Base-by-base conservation (phyloP, 805 yeast species). In the Lipomyces lipofer region DNA sequence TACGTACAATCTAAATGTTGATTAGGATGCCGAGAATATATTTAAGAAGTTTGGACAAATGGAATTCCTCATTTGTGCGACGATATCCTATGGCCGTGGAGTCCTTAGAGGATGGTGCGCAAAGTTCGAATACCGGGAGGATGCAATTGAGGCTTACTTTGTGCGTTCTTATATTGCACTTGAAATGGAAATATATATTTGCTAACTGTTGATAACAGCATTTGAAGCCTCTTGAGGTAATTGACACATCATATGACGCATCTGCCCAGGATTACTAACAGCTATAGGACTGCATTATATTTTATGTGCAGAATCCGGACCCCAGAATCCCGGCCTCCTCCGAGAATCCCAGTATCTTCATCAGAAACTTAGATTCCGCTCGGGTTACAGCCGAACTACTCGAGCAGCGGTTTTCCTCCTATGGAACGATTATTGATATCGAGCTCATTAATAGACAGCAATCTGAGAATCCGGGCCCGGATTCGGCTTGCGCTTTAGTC, bases 171-270 rank as follows among this genome's bases (percentile, higher is more conserved):
- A 5, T 39, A 12, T 21, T 10, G 4, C 4, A 15, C 24, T 10
- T 15, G 88, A 85, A 64, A 87, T 95, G 95, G 88, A 90, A 0
- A 89, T 85, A 69, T 87, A 87, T 65, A 76, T 87, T 44, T 90
- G 22, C 40, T 10, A 36, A n/a, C n/a, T n/a, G n/a, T n/a, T n/a
- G n/a, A n/a, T n/a, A n/a, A n/a, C n/a, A n/a, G n/a, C n/a, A n/a
- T n/a, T n/a, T n/a, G n/a, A n/a, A n/a, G n/a, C n/a, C n/a, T n/a
- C n/a, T n/a, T n/a, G n/a, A n/a, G n/a, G n/a, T n/a, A n/a, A n/a
- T n/a, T n/a, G n/a, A n/a, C n/a, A n/a, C n/a, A n/a, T n/a, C n/a
- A n/a, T n/a, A n/a, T n/a, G n/a, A n/a, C n/a, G n/a, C n/a, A n/a
- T n/a, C n/a, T n/a, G n/a, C n/a, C n/a, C n/a, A n/a, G n/a, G n/a